Percentiles rank a stretch among this genome's conserved stretches.
Evolutionary conservation across 2,329 filamentous ascomycete genomes (phyloP).

Genomic region (Diaporthe sp.): DNA sequence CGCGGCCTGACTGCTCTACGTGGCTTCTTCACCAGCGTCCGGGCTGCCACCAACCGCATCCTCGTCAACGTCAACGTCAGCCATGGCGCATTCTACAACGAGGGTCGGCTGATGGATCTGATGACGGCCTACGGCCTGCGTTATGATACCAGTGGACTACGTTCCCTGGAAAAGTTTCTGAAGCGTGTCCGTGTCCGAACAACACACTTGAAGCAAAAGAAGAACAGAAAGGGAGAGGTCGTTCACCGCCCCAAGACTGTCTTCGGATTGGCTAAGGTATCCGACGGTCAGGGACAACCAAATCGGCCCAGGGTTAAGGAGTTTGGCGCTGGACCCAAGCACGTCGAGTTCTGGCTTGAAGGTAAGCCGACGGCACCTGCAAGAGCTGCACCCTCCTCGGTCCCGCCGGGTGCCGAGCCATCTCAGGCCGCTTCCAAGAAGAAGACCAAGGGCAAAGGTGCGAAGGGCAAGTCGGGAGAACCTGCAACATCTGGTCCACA

Average conservation of each 20-base stretch:
- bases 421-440: slow-evolving; percentile 20
- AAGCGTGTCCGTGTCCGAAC: slow-evolving; percentile 52
- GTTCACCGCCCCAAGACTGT: slow-evolving; percentile 55
- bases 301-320: slow-evolving; percentile 43
- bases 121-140: slow-evolving; percentile 38
- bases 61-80: slow-evolving; percentile 53
- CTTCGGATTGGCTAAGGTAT: slow-evolving; percentile 49
- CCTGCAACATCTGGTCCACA: slow-evolving; percentile 16
- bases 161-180: slow-evolving; percentile 52
- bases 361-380: slow-evolving; percentile 41
- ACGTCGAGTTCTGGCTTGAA: slow-evolving; percentile 66
- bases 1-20: slow-evolving; percentile 47
- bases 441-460: slow-evolving; percentile 37
- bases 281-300: slow-evolving; percentile 49
- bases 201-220: slow-evolving; percentile 51
- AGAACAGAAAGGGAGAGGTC: slow-evolving; percentile 48
- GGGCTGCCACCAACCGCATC: slow-evolving; percentile 49
- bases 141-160: slow-evolving; percentile 24
- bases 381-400: background rate
- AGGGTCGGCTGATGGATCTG: slow-evolving; percentile 41
- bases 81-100: slow-evolving; percentile 50
- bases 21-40: slow-evolving; percentile 52
- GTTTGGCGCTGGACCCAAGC: slow-evolving; percentile 60
- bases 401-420: slow-evolving; percentile 14
- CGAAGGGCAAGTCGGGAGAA: slow-evolving; percentile 2